Conservation (phyloP, 495 filamentous ascomycete genomes). For the Penicillium lagena region DNA sequence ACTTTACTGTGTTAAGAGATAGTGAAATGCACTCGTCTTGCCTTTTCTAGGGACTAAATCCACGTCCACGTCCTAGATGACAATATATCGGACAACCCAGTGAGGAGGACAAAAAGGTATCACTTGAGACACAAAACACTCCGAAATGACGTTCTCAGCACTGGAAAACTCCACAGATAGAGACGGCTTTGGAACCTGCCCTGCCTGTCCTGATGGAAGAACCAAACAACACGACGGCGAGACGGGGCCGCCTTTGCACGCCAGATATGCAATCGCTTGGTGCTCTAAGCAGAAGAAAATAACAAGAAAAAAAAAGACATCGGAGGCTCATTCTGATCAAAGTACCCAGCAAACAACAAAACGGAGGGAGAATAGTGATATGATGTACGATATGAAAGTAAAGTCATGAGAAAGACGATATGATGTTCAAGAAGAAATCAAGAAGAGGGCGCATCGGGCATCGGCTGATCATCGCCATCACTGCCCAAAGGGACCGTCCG, state of each 20-base stretch:
- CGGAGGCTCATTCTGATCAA: neutral
- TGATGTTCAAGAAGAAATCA: constrained; percentile 9
- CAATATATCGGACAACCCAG: neutral
- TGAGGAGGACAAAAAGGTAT: constrained; percentile 2
- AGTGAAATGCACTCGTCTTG: no score
- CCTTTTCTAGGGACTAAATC: no score
- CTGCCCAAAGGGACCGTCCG: constrained; percentile 18
- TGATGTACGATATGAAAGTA: no score
- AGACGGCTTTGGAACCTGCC: no score
- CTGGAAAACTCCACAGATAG: neutral
- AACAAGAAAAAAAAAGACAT: constrained; percentile 5
- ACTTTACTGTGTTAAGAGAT: no score
- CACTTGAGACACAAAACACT: constrained; percentile 6
- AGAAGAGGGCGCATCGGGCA: constrained; percentile 30
- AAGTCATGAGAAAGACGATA: no score
- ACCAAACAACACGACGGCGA: constrained; percentile 1
- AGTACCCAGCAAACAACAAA: no score
- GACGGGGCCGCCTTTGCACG: constrained; percentile 1
- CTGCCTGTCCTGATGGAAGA: neutral
- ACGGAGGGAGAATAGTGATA: no score
- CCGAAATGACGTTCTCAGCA: constrained; percentile 5
- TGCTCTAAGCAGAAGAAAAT: constrained; percentile 8
- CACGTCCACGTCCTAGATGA: neutral
- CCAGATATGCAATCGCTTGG: constrained; percentile 14
- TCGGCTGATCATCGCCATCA: constrained; percentile 28